phyloP scores from a whole-genome alignment of 2,329 filamentous ascomycete genomes.

The Venturia oleaginea region DNA sequence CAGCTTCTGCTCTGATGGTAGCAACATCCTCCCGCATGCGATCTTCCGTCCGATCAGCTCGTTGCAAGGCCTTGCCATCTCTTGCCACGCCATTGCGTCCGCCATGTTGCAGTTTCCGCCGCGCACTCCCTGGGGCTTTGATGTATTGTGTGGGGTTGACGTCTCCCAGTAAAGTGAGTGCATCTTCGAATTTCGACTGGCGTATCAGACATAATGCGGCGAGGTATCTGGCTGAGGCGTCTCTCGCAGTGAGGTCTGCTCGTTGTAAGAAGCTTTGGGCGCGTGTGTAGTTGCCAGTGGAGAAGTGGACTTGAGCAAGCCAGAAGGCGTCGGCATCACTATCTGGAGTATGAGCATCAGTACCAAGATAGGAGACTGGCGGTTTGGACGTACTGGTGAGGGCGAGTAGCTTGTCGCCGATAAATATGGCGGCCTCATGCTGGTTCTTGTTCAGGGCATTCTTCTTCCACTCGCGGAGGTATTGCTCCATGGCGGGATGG shows the following conservation, averaged over 20 bases:
- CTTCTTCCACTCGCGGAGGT: conserved; percentile 87
- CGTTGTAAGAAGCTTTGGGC: conserved; percentile 78
- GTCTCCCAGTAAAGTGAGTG: conserved; percentile 76
- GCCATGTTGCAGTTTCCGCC: conserved; percentile 63
- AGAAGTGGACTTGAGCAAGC: conserved; percentile 97
- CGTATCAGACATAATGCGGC: conserved; percentile 92
- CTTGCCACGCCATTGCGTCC: conserved; percentile 39
- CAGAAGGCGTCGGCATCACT: conserved; percentile 92
- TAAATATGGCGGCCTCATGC: conserved; percentile 39
- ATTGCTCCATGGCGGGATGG: conserved; percentile 64
- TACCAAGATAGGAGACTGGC: not conserved
- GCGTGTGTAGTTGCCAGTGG: conserved; percentile 86
- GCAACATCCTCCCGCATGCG: conserved; percentile 59
- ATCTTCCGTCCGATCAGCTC: conserved; percentile 51
- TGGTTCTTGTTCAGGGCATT: conserved; percentile 94
- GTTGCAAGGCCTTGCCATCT: conserved; percentile 38
- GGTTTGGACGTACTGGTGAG: conserved; percentile 63
- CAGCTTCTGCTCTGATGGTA: conserved; percentile 81
- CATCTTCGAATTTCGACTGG: conserved; percentile 82
- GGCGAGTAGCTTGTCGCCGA: conserved; percentile 53
- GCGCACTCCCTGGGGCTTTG: conserved; percentile 52
- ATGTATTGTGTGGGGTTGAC: conserved; percentile 89
- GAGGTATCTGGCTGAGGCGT: conserved; percentile 82
- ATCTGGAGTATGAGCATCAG: conserved; percentile 43
- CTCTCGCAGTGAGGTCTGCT: conserved; percentile 72